Evolutionary conservation across 1,284 basidiomycete species (phyloP), one percentile per base, ranked within the genome.

Genomic region (Melampsora americana): DNA sequence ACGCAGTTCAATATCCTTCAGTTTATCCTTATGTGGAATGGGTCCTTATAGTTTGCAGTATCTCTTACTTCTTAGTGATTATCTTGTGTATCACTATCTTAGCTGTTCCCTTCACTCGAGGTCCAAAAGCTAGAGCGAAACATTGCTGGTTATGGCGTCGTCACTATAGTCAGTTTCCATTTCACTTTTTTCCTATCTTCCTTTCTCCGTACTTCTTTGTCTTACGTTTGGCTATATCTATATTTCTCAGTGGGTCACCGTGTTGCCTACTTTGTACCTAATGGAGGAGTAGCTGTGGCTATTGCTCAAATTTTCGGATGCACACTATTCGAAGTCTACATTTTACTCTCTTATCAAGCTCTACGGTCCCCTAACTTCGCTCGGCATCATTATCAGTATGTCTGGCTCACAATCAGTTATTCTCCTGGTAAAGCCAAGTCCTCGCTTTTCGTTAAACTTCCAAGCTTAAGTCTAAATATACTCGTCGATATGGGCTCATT

Each of bases 1-100:
- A 56, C 20, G 20, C 9, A 9, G 2, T 7, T 28, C n/a, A 56
- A 56, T 56, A 56, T 56, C 53, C 53, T 23, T 56, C 53, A 6
- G 26, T 56, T n/a, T 56, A 56, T 56, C 53, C 53, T 28, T 56
- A 56, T 14, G 53, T 56, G 53, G n/a, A 56, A 56, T 28, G 26
- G 53, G 18, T 56, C 14, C 53, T 56, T 28, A 56, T 56, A 6
- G 11, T 56, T n/a, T 56, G n/a, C 12, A 56, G 53, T 28, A 28
- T 56, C 20, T 56, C n/a, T n/a, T 56, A 56, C 53, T 56, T 56
- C 53, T 56, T 56, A 56, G 53, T 56, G 53, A 56, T 56, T 28
- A 12, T 56, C n/a, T n/a, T 56, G 20, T 56, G n/a, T 28, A n/a
- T 56, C 5, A 28, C 53, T 14, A 56, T 56, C 53, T 23, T 56